A percentile compares a stretch with the other conserved stretches of the same genome.
Conservation (phyloP, 225 moss, liverwort and hornwort genomes). For the Polytrichum formosum region DNA sequence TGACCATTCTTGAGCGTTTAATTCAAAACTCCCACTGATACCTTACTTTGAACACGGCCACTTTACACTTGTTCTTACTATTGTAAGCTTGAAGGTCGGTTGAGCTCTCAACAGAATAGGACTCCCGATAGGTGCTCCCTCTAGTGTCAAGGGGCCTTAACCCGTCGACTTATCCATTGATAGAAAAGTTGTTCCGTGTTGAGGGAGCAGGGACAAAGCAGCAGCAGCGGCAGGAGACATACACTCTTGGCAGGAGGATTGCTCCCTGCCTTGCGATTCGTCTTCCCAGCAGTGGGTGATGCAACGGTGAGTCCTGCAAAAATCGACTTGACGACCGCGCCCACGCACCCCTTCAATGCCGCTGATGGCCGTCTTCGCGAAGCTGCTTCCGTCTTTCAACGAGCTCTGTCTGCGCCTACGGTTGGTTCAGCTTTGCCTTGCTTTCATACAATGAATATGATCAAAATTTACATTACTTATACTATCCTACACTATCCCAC, state of each 20-base stretch:
- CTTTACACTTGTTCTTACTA: too few relatives aligned
- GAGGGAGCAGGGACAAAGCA: too few relatives aligned
- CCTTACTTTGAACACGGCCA: too few relatives aligned
- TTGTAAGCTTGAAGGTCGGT: too few relatives aligned
- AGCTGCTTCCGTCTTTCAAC: constrained; percentile 70
- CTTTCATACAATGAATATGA: too few relatives aligned
- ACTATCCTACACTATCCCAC: background rate
- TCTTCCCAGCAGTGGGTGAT: constrained; percentile 8
- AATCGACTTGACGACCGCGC: constrained; percentile 68
- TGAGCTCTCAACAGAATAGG: too few relatives aligned
- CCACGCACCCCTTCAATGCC: constrained; percentile 67
- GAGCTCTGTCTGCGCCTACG: constrained; percentile 83
- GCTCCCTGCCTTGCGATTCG: constrained; percentile 18
- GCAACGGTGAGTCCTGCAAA: constrained; percentile 50
- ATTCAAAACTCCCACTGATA: too few relatives aligned
- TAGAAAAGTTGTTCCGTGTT: too few relatives aligned
- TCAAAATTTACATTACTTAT: background rate
- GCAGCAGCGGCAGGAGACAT: constrained; percentile 22
- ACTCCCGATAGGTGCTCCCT: too few relatives aligned
- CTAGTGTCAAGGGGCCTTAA: too few relatives aligned
- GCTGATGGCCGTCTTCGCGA: constrained; percentile 70
- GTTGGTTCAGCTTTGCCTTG: constrained; percentile 29
- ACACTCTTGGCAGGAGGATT: constrained; percentile 32
- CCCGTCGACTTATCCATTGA: too few relatives aligned
- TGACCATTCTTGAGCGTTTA: too few relatives aligned